Base-by-base conservation (phyloP, 306 rosid genomes). In the Cyclanthera cordifolia region DNA sequence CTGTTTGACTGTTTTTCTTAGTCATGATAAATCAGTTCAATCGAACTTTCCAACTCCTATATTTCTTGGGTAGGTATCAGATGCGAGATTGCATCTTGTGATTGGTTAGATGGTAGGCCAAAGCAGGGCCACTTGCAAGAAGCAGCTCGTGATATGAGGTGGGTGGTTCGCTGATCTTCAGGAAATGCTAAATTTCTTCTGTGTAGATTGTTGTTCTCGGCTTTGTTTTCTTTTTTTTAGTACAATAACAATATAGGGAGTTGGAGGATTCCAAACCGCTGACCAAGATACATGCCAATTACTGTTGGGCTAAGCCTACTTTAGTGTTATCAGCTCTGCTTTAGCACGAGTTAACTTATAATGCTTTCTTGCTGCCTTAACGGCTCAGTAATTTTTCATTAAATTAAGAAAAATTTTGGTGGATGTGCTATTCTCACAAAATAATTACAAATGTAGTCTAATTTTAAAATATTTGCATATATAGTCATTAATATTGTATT, bases 71-170 rank as follows among this genome's bases (percentile, higher is more conserved):
- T 74, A 93, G 99, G 96, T 67, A 83, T 90, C 76, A 82, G 80
- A 78, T 85, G 95, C 74, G 85, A 86, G 88, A 74, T 87, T 80
- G 80, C 75, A 30, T 64, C 55, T 49, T 90, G 95, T 75, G 87
- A 86, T 84, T 93, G 99, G 99, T 59, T 67, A 30, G 83, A 63
- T 72, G 99, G 96, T 67, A 83, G 73, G 70, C 96, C 99, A 3
- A 90, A 84, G 84, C 95, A 75, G 73, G 96, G 99, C 41, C 96
- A 83, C 50, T 79, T 93, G 86, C 99, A 87, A 83, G 88, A 93
- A 88, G 91, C 91, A 53, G 99, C 99, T 54, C 94, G 96, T 30
- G 91, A 90, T 52, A 87, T 86, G 87, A 87, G 99, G 99, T 87
- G 63, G 65, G 96, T 87, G 63, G 64, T 56, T 73, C 13, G 64